Base-by-base conservation (phyloP, 768 basidiomycete genomes). In the Pleurotus ostreatus region DNA sequence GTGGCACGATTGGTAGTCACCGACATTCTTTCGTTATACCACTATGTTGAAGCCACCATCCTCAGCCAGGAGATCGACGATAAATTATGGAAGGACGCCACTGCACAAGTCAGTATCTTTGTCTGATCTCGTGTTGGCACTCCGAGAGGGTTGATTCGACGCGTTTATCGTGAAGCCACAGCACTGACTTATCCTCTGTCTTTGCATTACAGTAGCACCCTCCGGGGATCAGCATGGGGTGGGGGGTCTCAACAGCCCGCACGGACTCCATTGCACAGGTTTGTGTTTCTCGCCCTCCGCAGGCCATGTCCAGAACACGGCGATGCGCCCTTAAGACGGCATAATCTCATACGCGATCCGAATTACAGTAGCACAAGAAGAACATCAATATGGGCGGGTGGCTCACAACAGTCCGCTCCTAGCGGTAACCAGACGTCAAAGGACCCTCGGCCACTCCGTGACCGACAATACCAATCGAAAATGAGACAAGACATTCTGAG, bases 391-490 rank as follows among this genome's bases (percentile, higher is more conserved):
- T 94, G 87, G 88, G 71, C 74, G 22, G 83, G 83, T 2, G 80
- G 78, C 4, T 71, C 68, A 7, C 69, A 78, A 15, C 67, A 76
- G 40, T 76, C 78, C 3, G 78, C 79, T 2, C 78, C 82, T 18
- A 64, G 74, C n/a, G 70, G 76, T 16, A 80, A 75, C 59, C 86
- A 87, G 67, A 67, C 78, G 2, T 64, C 77, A 56, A 90, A 88
- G 62, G 94, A 97, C 63, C 71, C 80, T 34, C 83, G 94, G 6
- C 89, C 92, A 0, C 76, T 94, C 46, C 85, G 92, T 38, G 91
- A 94, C 60, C 74, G 78, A 49, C 71, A 80, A 15, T 94, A 85
- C 66, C 90, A 93, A 68, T 64, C 73, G 16, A 83, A 84, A 67
- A 86, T 89, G 84, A 78, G 86, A 45, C 82, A 89, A 65, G 85